A percentile compares a stretch with the other conserved stretches of the same genome.
Evolutionary conservation across 495 filamentous ascomycete species (phyloP).

Genomic region (Penicillium silybi): DNA sequence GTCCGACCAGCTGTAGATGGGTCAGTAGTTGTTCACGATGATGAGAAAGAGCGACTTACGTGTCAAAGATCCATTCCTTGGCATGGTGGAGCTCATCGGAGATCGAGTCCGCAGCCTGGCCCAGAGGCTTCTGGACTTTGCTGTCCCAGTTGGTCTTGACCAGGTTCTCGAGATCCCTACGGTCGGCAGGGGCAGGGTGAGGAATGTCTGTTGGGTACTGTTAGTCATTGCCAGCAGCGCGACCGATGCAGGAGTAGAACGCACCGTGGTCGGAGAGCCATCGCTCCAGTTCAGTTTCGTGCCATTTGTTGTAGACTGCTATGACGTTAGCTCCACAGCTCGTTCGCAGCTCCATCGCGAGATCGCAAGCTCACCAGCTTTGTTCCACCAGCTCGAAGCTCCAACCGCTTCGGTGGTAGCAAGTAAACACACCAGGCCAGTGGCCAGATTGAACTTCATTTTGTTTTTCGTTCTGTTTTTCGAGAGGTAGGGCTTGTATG

Average conservation of each 20-base stretch:
- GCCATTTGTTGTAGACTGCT: conserved; percentile 96
- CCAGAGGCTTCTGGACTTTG: conserved; percentile 65
- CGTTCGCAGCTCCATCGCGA: conserved; percentile 10
- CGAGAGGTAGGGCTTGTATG: neutral
- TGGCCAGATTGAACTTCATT: conserved; percentile 72
- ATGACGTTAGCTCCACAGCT: conserved; percentile 7
- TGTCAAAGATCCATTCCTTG: conserved; percentile 92
- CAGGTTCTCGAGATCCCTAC: conserved; percentile 76
- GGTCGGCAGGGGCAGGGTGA: conserved; percentile 78
- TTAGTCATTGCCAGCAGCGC: conserved; percentile 11
- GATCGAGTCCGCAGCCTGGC: conserved; percentile 69
- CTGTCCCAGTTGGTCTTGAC: conserved; percentile 86
- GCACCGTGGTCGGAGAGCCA: conserved; percentile 86
- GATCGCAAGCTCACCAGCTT: conserved; percentile 59
- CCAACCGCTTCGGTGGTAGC: conserved; percentile 61
- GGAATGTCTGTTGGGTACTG: conserved; percentile 59
- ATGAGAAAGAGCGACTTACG: conserved; percentile 48
- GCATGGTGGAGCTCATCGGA: conserved; percentile 65
- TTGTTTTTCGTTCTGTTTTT: neutral
- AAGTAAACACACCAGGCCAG: conserved; percentile 65
- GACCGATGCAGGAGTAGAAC: neutral
- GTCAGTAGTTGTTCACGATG: conserved; percentile 12
- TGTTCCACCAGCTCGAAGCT: conserved; percentile 75
- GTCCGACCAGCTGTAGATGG: conserved; percentile 63
- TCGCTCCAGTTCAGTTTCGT: conserved; percentile 93